Base-by-base conservation (phyloP, 2,329 filamentous ascomycete species). In the Epichloe gansuensis region DNA sequence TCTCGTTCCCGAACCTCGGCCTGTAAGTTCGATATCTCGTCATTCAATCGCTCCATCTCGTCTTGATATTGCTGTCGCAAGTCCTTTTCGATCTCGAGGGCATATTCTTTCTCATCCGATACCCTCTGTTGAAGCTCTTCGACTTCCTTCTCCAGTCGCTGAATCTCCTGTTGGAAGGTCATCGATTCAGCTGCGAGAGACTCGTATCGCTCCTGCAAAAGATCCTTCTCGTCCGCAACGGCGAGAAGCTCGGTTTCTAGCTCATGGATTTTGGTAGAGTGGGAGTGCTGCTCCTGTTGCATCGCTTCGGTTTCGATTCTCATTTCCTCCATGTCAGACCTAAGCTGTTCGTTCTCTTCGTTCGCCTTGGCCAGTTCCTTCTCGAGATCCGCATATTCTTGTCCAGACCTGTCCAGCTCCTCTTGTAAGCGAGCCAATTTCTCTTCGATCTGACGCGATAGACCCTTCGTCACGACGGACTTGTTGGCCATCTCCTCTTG, bases 401-500 rank as follows among this genome's bases (percentile, higher is more conserved):
- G 66, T 21, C 72, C 69, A 17, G 74, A 69, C 54, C 69, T 69
- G 52, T 80, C 77, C 5, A 88, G 68, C 53, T 89, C 84, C 45
- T 77, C 71, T 58, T 89, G 84, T 9, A 90, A 69, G 35, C 80
- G 80, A 49, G 73, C 69, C 8, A 81, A 70, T 64, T 82, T 87
- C 58, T 87, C 84, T 60, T 90, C 85, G 17, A 88, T 75, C 66
- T 90, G 85, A 35, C 85, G 78, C 50, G 81, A 86, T 8, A 88
- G 73, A 2, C 84, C 85, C 62, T 86, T 89, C 12, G 84, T 86
- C 50, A 81, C 80, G 39, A 89, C 76, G 0, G 86, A 90, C 59
- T 89, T 89, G 67, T 90, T 84, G 23, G 84, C 77, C 76, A 89
- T 80, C 60, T 89, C 86, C 51, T 87, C 84, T 55, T 87, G 84